Evolutionary conservation across 2,329 filamentous ascomycete species (phyloP).

Genomic region (Anthostomella pinea): DNA sequence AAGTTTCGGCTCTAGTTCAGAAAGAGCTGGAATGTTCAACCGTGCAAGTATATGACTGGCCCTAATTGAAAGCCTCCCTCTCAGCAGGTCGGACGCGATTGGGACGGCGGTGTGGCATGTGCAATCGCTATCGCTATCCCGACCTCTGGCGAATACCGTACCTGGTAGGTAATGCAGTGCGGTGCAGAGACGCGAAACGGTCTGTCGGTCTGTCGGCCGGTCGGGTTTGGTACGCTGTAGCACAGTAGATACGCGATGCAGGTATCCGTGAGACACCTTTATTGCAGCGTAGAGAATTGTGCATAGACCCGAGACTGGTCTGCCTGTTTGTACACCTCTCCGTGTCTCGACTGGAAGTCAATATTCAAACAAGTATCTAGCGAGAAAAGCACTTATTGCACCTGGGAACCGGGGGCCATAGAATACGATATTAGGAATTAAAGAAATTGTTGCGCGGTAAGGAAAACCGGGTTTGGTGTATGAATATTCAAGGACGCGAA

Average conservation of each 20-base stretch:
- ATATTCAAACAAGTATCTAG: too few species aligned
- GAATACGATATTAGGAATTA: constrained; percentile 23
- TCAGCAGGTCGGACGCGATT: too few species aligned
- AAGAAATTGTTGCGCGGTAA: constrained; percentile 11
- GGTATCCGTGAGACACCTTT: constrained; percentile 5
- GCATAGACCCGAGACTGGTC: neutral
- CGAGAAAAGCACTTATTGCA: too few species aligned
- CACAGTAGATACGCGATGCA: constrained; percentile 15
- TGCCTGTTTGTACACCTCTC: too few species aligned
- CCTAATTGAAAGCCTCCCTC: constrained; percentile 3
- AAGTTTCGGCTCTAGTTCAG: constrained; percentile 18
- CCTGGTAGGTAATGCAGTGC: too few species aligned
- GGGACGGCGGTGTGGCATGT: too few species aligned
- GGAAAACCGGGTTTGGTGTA: constrained; percentile 1
- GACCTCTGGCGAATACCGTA: too few species aligned
- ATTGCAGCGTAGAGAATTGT: neutral
- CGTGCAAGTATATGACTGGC: constrained; percentile 13
- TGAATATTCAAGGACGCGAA: constrained; percentile 5
- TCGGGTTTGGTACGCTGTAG: constrained; percentile 11
- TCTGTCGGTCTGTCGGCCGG: neutral
- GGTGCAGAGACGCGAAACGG: too few species aligned
- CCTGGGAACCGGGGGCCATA: too few species aligned
- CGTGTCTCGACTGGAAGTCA: too few species aligned
- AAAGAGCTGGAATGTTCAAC: constrained; percentile 20
- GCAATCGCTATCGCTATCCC: too few species aligned